phyloP scores from a whole-genome alignment of 352 stramenopile species.

The Phytophthora capsici region DNA sequence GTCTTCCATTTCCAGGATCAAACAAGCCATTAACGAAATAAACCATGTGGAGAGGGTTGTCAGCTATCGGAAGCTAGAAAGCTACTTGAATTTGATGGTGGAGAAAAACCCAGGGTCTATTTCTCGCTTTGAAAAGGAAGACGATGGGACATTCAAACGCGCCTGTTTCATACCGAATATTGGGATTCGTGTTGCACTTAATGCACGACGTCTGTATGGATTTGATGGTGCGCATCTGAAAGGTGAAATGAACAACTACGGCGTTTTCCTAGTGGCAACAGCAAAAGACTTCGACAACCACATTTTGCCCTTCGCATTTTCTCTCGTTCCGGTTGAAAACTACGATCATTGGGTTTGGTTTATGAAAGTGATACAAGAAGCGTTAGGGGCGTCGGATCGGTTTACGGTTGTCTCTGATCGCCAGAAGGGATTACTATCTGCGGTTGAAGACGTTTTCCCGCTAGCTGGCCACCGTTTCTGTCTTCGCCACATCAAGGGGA shows the following conservation, averaged over 20 bases:
- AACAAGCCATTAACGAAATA: background rate
- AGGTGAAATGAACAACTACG: slow-evolving; percentile 32
- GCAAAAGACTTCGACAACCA: slow-evolving; percentile 37
- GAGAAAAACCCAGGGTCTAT: slow-evolving; percentile 16
- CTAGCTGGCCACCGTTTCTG: slow-evolving; percentile 10
- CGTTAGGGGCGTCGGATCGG: background rate
- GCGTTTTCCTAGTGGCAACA: slow-evolving; percentile 30
- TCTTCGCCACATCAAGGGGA: slow-evolving; percentile 5
- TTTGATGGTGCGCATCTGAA: slow-evolving; percentile 30
- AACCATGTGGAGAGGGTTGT: background rate
- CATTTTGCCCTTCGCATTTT: slow-evolving; percentile 24
- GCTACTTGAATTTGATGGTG: slow-evolving; percentile 8
- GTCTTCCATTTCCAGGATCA: slow-evolving; percentile 2
- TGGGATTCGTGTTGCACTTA: background rate
- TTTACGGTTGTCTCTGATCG: slow-evolving; percentile 9
- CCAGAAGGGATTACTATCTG: background rate
- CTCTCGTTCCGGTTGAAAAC: slow-evolving; percentile 27
- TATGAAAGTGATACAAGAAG: slow-evolving; percentile 8
- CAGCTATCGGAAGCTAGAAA: slow-evolving; percentile 11
- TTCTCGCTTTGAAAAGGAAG: background rate
- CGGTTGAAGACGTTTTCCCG: background rate
- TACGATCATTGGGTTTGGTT: slow-evolving; percentile 20
- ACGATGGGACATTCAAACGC: background rate
- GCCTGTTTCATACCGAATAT: slow-evolving; percentile 15
- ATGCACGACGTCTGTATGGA: background rate